Evolutionary conservation across 768 basidiomycete species (phyloP).

Genomic region (Tremella fuciformis): DNA sequence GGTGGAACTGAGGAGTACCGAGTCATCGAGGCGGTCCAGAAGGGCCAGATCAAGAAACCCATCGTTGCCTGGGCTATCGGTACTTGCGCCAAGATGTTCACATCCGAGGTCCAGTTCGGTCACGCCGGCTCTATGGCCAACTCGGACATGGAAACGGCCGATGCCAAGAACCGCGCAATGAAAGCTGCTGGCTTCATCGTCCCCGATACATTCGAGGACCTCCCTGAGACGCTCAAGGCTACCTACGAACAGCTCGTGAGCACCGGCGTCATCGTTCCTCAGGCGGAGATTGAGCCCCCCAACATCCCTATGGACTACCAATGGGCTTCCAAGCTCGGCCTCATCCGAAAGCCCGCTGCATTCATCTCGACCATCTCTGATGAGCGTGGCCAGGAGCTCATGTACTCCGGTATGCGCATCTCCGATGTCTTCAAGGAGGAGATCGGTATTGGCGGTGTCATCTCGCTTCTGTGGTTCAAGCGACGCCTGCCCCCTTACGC

Average conservation of each 20-base stretch:
- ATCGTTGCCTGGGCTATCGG: slow-evolving; percentile 99
- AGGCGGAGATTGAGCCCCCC: slow-evolving; percentile 81
- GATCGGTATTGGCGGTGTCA: slow-evolving; percentile 94
- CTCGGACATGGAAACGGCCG: slow-evolving; percentile 94
- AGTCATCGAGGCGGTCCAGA: slow-evolving; percentile 95
- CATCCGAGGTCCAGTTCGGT: slow-evolving; percentile 98
- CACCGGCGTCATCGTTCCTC: slow-evolving; percentile 64
- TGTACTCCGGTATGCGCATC: slow-evolving; percentile 99
- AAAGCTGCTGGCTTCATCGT: slow-evolving; percentile 91
- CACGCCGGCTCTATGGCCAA: slow-evolving; percentile 98
- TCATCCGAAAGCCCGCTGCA: slow-evolving; percentile 97
- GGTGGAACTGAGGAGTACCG: slow-evolving; percentile 99
- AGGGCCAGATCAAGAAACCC: slow-evolving; percentile 90
- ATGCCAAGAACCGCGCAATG: slow-evolving; percentile 97
- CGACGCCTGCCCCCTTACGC: slow-evolving; percentile 85
- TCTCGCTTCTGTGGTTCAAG: slow-evolving; percentile 97
- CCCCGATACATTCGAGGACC: slow-evolving; percentile 94
- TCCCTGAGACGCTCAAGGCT: slow-evolving; percentile 76
- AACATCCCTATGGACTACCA: slow-evolving; percentile 99
- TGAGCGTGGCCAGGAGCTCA: slow-evolving; percentile 95
- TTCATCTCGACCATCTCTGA: slow-evolving; percentile 98
- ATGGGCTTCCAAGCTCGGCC: slow-evolving; percentile 97
- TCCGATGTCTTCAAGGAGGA: slow-evolving; percentile 97
- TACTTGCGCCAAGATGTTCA: slow-evolving; percentile 99
- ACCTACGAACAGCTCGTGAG: slow-evolving; percentile 79